Evolutionary conservation across 208 protist species (phyloP), one percentile per base, ranked within the genome.

Genomic region (Acanthamoeba triangularis): DNA sequence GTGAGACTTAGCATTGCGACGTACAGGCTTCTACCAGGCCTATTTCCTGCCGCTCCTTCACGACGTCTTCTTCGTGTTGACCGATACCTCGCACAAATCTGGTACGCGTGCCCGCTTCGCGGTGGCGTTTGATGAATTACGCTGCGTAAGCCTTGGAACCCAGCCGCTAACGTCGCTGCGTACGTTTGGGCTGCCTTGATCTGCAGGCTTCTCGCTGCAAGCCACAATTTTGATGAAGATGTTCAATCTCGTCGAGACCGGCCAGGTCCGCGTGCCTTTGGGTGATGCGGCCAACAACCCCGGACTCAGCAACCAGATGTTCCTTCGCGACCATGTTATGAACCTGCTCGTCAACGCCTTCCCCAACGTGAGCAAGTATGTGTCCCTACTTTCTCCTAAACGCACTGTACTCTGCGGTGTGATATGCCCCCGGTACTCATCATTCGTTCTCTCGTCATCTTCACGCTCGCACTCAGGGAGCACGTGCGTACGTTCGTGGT

Each of bases 81-180:
- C 98, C 18, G 98, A 99, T 95, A 97, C 98, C 14, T 95, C 97
- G 65, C 98, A 99, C 95, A 98, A 98, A 69, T 78, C 96, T n/a
- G 76, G 96, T 96, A 74, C 76, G 78, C 76, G n/a, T n/a, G n/a
- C n/a, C n/a, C n/a, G n/a, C n/a, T n/a, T n/a, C n/a, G n/a, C n/a
- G n/a, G n/a, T n/a, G n/a, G n/a, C n/a, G n/a, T n/a, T n/a, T n/a
- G n/a, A n/a, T n/a, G n/a, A n/a, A n/a, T n/a, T n/a, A n/a, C n/a
- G n/a, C n/a, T n/a, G n/a, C n/a, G n/a, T n/a, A n/a, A n/a, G n/a
- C n/a, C n/a, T n/a, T n/a, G n/a, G n/a, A n/a, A n/a, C n/a, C n/a
- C n/a, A n/a, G n/a, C n/a, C n/a, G n/a, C n/a, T n/a, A n/a, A n/a
- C n/a, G n/a, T n/a, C n/a, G n/a, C n/a, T n/a, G n/a, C n/a, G n/a